Conservation (phyloP, 352 stramenopile genomes). For the Globisporangium canariense region DNA sequence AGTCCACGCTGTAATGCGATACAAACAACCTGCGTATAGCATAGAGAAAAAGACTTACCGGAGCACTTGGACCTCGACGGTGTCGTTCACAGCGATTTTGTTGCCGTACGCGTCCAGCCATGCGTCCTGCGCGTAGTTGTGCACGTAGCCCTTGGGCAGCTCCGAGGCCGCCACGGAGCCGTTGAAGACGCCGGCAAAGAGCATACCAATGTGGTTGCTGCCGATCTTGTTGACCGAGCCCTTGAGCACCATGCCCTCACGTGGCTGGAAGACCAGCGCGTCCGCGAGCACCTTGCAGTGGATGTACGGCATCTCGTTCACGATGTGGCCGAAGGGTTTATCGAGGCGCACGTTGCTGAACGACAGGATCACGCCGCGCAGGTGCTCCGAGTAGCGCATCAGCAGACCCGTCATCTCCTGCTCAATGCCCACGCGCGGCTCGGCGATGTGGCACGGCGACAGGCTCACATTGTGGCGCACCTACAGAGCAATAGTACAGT, state of each 20-base stretch:
- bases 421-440: conserved; percentile 67
- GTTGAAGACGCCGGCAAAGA: conserved; percentile 82
- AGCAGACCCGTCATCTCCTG: conserved; percentile 70
- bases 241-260: conserved; percentile 57
- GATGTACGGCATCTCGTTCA: conserved; percentile 86
- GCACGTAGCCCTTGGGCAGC: conserved; percentile 69
- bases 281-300: conserved; percentile 73
- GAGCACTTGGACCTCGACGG: conserved; percentile 66
- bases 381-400: conserved; percentile 76
- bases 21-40: too few relatives aligned
- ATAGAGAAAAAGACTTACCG: conserved; percentile 23
- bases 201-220: conserved; percentile 83
- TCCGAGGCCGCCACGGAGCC: conserved; percentile 72
- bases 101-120: conserved; percentile 58
- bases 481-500: conserved; percentile 14
- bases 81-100: conserved; percentile 57
- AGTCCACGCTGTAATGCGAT: too few relatives aligned
- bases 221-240: conserved; percentile 82
- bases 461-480: conserved; percentile 70
- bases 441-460: conserved; percentile 63
- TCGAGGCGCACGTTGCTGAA: conserved; percentile 69
- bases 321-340: conserved; percentile 54
- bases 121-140: conserved; percentile 77
- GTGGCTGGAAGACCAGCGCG: conserved; percentile 70
- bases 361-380: conserved; percentile 69